These are phyloP conservation scores for Ceratobasidium papillatum DNA, from an alignment of 1,284 basidiomycete genomes.

Conservation along the genomic window DNA sequence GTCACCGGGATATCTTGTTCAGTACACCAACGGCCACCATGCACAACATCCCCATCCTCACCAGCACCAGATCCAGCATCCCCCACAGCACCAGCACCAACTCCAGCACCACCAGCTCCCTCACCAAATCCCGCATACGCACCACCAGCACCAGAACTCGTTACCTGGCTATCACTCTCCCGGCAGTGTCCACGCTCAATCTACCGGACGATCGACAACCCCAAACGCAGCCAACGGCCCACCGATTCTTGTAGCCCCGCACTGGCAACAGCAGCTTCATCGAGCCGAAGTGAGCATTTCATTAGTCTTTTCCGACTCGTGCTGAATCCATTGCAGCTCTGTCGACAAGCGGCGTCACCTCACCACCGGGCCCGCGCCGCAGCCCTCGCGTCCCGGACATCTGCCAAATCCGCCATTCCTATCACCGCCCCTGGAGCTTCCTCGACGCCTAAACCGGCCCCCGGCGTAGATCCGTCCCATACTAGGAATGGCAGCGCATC, in stretches of 20 bases:
- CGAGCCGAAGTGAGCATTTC: constrained; percentile 45
- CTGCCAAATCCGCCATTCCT: constrained; percentile 79
- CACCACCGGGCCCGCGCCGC: constrained; percentile 82
- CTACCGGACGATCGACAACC: constrained; percentile 62
- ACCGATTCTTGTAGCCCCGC: constrained; percentile 29
- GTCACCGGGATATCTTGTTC: constrained; percentile 72
- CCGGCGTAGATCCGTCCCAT: constrained; percentile 53
- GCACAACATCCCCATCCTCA: constrained; percentile 46
- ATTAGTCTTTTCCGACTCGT: background rate
- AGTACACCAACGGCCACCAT: constrained; percentile 68
- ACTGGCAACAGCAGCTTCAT: constrained; percentile 51
- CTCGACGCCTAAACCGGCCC: constrained; percentile 55
- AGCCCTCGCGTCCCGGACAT: constrained; percentile 79
- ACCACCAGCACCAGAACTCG: constrained; percentile 76
- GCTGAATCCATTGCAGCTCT: constrained; percentile 60
- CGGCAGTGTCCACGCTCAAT: constrained; percentile 52
- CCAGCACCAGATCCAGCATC: constrained; percentile 61
- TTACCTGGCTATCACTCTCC: constrained; percentile 54
- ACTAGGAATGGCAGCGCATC: constrained; percentile 50
- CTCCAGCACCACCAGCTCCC: constrained; percentile 48
- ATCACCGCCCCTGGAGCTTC: constrained; percentile 80
- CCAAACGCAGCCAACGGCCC: constrained; percentile 59
- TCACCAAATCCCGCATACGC: constrained; percentile 55
- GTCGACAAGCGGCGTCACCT: constrained; percentile 76
- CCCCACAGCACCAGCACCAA: constrained; percentile 60